phyloP scores from a whole-genome alignment of 1,139 yeast genomes.

The Magnusiomyces clavatus region DNA sequence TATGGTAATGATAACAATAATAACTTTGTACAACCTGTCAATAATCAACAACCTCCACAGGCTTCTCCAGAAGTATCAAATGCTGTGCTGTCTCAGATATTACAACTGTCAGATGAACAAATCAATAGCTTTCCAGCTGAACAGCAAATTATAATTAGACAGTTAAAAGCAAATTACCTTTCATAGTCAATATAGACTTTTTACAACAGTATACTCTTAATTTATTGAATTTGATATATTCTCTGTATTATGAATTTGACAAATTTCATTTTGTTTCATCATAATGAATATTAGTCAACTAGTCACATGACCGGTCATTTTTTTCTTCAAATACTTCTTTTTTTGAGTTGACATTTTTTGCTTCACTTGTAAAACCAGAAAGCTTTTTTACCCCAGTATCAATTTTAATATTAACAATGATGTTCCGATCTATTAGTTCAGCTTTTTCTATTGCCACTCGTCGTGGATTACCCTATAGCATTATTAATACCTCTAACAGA shows the following conservation, averaged over 20 bases:
- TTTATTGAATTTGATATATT: background rate
- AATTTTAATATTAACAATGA: no score
- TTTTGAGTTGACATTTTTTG: no score
- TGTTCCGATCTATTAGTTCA: no score
- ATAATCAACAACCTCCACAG: background rate
- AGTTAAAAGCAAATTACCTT: slow-evolving; percentile 10
- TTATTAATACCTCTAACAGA: background rate
- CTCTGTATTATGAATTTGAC: background rate
- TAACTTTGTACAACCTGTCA: background rate
- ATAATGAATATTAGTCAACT: no score
- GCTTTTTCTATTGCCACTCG: no score
- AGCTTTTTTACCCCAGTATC: no score
- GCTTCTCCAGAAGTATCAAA: background rate
- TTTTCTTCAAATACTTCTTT: no score
- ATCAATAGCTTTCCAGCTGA: slow-evolving; percentile 52
- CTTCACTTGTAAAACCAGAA: no score
- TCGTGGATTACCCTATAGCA: background rate
- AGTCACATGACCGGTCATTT: no score
- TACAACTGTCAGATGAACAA: slow-evolving; percentile 57
- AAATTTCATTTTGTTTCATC: no score
- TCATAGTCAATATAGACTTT: background rate
- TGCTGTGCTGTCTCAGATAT: slow-evolving; percentile 38
- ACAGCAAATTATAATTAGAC: slow-evolving; percentile 32
- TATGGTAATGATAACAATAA: background rate
- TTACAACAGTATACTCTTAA: background rate